A percentile compares a stretch with the other conserved stretches of the same genome.
These are phyloP conservation scores for Apiotrichum akiyoshidainum DNA, from an alignment of 1,284 basidiomycete species.

Conservation along the genomic window DNA sequence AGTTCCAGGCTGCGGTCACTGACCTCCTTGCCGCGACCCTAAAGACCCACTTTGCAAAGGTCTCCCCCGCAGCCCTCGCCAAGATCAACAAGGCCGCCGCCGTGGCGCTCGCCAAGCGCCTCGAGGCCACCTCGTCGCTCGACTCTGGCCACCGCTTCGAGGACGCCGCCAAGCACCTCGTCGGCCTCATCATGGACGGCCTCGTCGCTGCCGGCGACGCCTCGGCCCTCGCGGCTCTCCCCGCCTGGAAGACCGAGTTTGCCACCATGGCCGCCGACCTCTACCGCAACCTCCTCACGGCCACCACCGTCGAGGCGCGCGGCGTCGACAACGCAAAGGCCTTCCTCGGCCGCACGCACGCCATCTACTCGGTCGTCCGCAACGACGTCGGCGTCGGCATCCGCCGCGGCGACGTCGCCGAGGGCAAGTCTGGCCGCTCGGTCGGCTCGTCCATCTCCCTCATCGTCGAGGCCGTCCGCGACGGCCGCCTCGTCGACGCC, in stretches of 20 bases:
- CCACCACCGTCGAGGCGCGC: conserved; percentile 2
- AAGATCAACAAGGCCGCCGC: conserved; percentile 13
- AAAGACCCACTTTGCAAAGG: conserved; percentile 13
- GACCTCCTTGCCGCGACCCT: conserved; percentile 14
- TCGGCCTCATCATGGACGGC: conserved; percentile 17
- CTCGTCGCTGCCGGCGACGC: conserved; percentile 7
- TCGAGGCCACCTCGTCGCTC: conserved; percentile 15
- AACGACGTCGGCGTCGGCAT: conserved; percentile 15
- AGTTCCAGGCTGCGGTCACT: conserved; percentile 15
- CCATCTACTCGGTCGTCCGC: conserved; percentile 16
- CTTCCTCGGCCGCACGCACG: conserved; percentile 15
- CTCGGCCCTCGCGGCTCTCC: conserved; percentile 4
- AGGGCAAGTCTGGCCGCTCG: conserved; percentile 9
- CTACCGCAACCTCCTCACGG: conserved; percentile 15
- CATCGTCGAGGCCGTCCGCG: conserved; percentile 21
- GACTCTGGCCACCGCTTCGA: conserved; percentile 20
- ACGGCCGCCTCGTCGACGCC: conserved; percentile 16
- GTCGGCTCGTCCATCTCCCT: conserved; percentile 13
- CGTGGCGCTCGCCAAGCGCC: conserved; percentile 14
- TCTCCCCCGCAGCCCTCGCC: conserved; percentile 9
- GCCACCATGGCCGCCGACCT: conserved; percentile 7
- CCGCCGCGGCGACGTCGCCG: conserved; percentile 21
- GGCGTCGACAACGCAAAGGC: conserved; percentile 4
- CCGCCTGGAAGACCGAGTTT: conserved; percentile 16
- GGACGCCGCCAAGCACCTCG: conserved; percentile 17